phyloP scores from a whole-genome alignment of 2,329 filamentous ascomycete genomes.

The Penicillium sp. region DNA sequence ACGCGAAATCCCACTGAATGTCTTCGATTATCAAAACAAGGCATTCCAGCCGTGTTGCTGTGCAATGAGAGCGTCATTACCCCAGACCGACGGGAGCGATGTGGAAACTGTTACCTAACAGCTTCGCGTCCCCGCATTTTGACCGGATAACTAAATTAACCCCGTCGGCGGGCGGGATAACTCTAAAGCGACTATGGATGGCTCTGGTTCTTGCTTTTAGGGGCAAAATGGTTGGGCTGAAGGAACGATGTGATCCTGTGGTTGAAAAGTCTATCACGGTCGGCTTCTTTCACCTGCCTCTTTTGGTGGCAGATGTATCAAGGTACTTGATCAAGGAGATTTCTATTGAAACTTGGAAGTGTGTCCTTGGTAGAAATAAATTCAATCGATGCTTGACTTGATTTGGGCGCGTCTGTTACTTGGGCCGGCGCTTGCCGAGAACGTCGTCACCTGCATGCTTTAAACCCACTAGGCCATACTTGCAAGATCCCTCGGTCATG shows the following conservation, averaged over 20 bases:
- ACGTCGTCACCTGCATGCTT: background rate
- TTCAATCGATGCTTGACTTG: background rate
- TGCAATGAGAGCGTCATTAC: background rate
- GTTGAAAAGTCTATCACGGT: background rate
- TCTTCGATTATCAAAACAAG: background rate
- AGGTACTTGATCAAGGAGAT: too few species aligned
- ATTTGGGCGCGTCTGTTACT: background rate
- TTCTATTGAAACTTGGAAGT: background rate
- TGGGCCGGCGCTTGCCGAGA: background rate
- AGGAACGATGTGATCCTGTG: background rate
- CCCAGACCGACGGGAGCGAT: slow-evolving; percentile 9
- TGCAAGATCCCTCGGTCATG: background rate
- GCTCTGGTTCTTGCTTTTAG: background rate
- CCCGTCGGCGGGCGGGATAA: slow-evolving; percentile 10
- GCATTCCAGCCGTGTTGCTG: background rate
- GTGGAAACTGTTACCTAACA: slow-evolving; percentile 36
- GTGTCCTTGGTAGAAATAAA: background rate
- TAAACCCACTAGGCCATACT: background rate
- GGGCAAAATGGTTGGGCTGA: background rate
- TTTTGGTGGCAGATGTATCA: background rate
- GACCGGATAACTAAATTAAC: slow-evolving; percentile 9
- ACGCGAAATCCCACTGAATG: background rate
- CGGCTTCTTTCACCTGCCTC: background rate
- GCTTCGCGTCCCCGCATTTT: slow-evolving; percentile 28
- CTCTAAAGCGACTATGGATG: slow-evolving; percentile 16